A percentile compares a stretch with the other conserved stretches of the same genome.
These are phyloP conservation scores for Skeletonema potamos DNA, from an alignment of 108 stramenopile species.

Conservation along the genomic window DNA sequence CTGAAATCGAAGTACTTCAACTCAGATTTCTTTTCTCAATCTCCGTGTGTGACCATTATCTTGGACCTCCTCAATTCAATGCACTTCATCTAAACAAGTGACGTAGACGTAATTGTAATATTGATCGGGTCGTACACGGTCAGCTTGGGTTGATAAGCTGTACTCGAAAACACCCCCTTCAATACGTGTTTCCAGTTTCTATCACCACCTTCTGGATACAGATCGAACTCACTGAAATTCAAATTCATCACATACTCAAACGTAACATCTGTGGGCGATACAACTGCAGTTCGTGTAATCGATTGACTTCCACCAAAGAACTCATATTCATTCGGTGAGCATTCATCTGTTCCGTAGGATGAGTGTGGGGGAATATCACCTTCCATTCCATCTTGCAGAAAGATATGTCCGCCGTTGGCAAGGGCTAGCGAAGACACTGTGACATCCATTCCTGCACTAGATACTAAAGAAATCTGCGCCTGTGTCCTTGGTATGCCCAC, in stretches of 20 bases:
- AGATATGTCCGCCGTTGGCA: slow-evolving; percentile 54
- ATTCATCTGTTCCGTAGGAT: slow-evolving; percentile 38
- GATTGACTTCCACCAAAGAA: slow-evolving; percentile 64
- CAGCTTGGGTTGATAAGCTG: slow-evolving; percentile 48
- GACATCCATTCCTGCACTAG: slow-evolving; percentile 65
- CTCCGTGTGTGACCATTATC: too few species aligned
- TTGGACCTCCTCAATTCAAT: too few species aligned
- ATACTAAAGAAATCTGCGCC: slow-evolving; percentile 69
- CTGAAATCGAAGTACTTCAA: too few species aligned
- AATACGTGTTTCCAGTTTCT: slow-evolving; percentile 45
- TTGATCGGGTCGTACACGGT: slow-evolving; percentile 53
- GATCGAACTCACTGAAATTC: slow-evolving; percentile 24
- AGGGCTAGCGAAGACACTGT: slow-evolving; percentile 44
- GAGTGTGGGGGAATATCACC: slow-evolving; percentile 21
- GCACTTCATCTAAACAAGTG: too few species aligned
- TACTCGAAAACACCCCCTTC: slow-evolving; percentile 49
- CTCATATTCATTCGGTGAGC: slow-evolving; percentile 48
- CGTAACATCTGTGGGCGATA: slow-evolving; percentile 56
- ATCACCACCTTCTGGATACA: slow-evolving; percentile 21
- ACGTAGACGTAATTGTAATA: slow-evolving; percentile 15
- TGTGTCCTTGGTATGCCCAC: slow-evolving; percentile 58
- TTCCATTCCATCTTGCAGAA: slow-evolving; percentile 61
- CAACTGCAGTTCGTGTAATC: slow-evolving; percentile 48
- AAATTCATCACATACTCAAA: slow-evolving; percentile 51
- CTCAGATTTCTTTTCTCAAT: too few species aligned